Evolutionary conservation across 257 asterid genomes (phyloP).

Genomic region (Eustoma russellianum): DNA sequence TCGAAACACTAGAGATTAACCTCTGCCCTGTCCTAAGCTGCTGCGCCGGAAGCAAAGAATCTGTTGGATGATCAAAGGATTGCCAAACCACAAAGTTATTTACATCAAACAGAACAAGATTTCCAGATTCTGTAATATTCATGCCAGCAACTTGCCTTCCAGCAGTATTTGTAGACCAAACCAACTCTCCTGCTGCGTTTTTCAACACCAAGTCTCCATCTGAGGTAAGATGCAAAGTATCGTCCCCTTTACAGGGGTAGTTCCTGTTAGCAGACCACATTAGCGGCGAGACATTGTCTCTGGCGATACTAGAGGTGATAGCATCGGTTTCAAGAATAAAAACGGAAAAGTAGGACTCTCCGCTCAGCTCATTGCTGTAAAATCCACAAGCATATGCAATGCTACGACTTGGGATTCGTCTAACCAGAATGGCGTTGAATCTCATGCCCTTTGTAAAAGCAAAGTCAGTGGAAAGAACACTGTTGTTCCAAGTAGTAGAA

Average conservation of each 20-base stretch:
- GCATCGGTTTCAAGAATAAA: constrained; percentile 5
- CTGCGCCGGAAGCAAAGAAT: constrained; percentile 17
- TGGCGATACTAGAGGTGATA: too few relatives aligned
- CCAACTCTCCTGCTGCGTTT: constrained; percentile 22
- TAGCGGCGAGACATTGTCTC: constrained; percentile 12
- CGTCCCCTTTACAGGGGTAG: constrained; percentile 14
- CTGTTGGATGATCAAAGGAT: constrained; percentile 24
- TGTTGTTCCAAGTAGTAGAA: too few relatives aligned
- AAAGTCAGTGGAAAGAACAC: too few relatives aligned
- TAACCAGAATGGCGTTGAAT: too few relatives aligned
- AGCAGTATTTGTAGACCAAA: constrained; percentile 30
- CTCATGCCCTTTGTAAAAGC: background rate
- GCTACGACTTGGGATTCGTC: too few relatives aligned
- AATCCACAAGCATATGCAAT: too few relatives aligned
- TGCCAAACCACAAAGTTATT: constrained; percentile 12
- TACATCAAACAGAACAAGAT: constrained; percentile 24
- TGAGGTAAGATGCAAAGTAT: constrained; percentile 21
- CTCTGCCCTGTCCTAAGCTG: constrained; percentile 9
- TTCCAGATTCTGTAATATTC: constrained; percentile 22
- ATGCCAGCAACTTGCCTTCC: constrained; percentile 17
- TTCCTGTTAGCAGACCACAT: constrained; percentile 34
- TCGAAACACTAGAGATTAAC: constrained; percentile 13
- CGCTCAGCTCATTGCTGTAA: too few relatives aligned
- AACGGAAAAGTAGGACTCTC: constrained; percentile 26
- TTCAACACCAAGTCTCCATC: constrained; percentile 21